A percentile compares a stretch with the other conserved stretches of the same genome.
Evolutionary conservation across 192 early-diverging fungal species (phyloP).

Genomic region (Coemansia aciculifera): DNA sequence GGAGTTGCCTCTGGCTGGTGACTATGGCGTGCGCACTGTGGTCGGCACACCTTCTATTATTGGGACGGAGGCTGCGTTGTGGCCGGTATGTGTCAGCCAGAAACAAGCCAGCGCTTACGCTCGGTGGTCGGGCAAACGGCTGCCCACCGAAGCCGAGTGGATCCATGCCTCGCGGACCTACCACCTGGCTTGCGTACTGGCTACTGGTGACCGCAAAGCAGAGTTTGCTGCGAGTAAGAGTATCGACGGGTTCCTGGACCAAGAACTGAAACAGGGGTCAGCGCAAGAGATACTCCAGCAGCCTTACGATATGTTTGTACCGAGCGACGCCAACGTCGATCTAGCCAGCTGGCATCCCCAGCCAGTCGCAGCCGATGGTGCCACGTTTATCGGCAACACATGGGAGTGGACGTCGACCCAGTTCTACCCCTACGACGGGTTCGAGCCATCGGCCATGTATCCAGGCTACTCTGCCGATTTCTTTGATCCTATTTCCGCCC

Average conservation of each 20-base stretch:
- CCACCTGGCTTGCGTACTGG: constrained; percentile 23
- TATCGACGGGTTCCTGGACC: constrained; percentile 19
- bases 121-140: constrained; percentile 52
- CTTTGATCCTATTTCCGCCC: constrained; percentile 63
- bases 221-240: background rate
- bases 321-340: constrained; percentile 62
- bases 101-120: constrained; percentile 75
- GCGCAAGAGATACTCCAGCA: constrained; percentile 12
- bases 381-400: constrained; percentile 50
- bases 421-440: constrained; percentile 63
- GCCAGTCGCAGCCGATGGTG: constrained; percentile 25
- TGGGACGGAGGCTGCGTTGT: constrained; percentile 50
- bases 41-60: constrained; percentile 65
- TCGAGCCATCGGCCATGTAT: constrained; percentile 66
- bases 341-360: constrained; percentile 70
- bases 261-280: background rate
- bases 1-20: constrained; percentile 1
- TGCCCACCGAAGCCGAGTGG: constrained; percentile 81
- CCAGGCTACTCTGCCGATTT: constrained; percentile 92
- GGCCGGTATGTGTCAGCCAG: constrained; percentile 73
- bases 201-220: background rate
- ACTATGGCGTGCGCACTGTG: constrained; percentile 61
- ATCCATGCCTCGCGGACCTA: constrained; percentile 44
- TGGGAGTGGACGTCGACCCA: constrained; percentile 85
- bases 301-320: constrained; percentile 32